These are phyloP conservation scores for Parachlorella kessleri DNA, from an alignment of 139 green algal genomes.

Conservation along the genomic window DNA sequence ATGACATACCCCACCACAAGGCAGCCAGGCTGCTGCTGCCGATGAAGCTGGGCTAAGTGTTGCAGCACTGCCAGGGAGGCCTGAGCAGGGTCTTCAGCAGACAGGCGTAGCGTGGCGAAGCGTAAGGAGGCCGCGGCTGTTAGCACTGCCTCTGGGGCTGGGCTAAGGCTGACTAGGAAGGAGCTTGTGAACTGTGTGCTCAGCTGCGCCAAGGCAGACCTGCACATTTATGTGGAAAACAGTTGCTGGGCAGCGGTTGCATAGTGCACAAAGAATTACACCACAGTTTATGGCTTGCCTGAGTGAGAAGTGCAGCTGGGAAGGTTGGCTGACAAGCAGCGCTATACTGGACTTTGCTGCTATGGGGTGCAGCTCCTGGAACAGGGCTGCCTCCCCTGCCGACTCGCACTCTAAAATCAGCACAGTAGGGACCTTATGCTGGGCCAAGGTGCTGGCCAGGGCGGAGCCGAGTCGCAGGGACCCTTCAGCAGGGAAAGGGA, in stretches of 20 bases:
- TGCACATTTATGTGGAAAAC: no score
- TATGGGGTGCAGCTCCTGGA: background rate
- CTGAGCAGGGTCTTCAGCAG: no score
- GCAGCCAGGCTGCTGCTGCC: background rate
- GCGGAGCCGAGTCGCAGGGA: no score
- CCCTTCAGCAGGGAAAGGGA: no score
- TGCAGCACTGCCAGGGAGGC: constrained; percentile 1
- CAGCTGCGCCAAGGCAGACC: no score
- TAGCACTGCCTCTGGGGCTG: no score
- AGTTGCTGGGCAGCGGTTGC: no score
- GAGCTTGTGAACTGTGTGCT: no score
- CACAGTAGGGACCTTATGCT: background rate
- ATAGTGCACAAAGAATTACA: background rate
- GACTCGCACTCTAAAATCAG: constrained; percentile 22
- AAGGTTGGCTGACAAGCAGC: background rate
- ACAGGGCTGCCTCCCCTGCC: background rate
- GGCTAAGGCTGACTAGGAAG: no score
- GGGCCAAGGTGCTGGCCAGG: no score
- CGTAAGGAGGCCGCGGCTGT: no score
- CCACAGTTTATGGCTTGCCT: background rate
- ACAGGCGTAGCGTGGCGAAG: no score
- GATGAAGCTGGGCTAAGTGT: background rate
- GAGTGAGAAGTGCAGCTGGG: constrained; percentile 11
- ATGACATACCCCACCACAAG: constrained; percentile 28
- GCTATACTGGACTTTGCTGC: background rate